phyloP scores from a whole-genome alignment of 2,329 filamentous ascomycete genomes.

The Diaporthe sp. region DNA sequence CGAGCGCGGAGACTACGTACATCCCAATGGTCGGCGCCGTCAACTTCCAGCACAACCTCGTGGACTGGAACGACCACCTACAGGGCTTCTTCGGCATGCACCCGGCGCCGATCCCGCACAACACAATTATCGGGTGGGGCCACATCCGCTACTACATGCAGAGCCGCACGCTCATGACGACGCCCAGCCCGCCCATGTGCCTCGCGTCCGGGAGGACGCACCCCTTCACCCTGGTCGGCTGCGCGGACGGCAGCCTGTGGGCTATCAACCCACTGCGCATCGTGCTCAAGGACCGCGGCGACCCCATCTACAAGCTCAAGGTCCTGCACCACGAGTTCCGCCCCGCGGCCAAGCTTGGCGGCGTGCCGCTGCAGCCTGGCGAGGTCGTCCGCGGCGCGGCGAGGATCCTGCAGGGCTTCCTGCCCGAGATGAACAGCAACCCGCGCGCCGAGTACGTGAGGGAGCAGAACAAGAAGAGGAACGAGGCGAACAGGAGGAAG shows the following conservation, averaged over 20 bases:
- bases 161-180: conserved; percentile 65
- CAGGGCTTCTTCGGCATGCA: conserved; percentile 68
- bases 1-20: conserved; percentile 67
- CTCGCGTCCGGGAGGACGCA: conserved; percentile 65
- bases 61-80: conserved; percentile 69
- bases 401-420: conserved; percentile 67
- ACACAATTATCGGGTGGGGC: conserved; percentile 66
- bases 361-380: neutral
- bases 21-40: conserved; percentile 63
- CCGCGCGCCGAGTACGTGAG: conserved; percentile 56
- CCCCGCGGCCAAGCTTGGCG: conserved; percentile 46
- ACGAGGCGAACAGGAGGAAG: conserved; percentile 51
- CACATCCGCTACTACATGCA: conserved; percentile 67
- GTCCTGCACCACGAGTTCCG: conserved; percentile 70
- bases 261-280: conserved; percentile 61
- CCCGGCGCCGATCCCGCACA: conserved; percentile 67
- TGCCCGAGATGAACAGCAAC: conserved; percentile 64
- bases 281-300: conserved; percentile 58
- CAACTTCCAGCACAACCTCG: conserved; percentile 65
- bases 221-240: conserved; percentile 67
- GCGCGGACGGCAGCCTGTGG: conserved; percentile 68
- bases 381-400: conserved; percentile 59
- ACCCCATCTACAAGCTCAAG: conserved; percentile 56
- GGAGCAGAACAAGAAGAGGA: conserved; percentile 53
- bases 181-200: conserved; percentile 65